A percentile compares a stretch with the other conserved stretches of the same genome.
phyloP scores from a whole-genome alignment of 1,139 yeast genomes.

The Candida mesenterica region DNA sequence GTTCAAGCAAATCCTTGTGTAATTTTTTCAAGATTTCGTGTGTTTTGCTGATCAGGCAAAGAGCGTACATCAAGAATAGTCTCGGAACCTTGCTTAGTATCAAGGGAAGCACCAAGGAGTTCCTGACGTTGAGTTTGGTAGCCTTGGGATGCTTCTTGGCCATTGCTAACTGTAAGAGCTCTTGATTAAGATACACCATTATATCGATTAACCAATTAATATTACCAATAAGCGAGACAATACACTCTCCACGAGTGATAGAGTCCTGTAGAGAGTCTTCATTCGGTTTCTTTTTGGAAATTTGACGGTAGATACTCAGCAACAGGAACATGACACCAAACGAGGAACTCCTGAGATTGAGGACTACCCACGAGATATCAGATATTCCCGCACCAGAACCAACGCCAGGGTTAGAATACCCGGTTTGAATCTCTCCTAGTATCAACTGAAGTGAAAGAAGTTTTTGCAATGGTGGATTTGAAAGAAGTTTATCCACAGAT shows the following conservation, averaged over 20 bases:
- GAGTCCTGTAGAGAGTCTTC: constrained; percentile 56
- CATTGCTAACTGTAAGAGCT: constrained; percentile 45
- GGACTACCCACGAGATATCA: constrained; percentile 63
- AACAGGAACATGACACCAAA: constrained; percentile 75
- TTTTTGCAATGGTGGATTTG: constrained; percentile 72
- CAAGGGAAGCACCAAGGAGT: constrained; percentile 50
- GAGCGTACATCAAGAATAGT: constrained; percentile 63
- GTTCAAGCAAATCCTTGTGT: constrained; percentile 41
- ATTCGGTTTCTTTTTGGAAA: constrained; percentile 48
- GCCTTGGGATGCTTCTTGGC: constrained; percentile 19
- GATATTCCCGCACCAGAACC: constrained; percentile 24
- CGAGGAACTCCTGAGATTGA: constrained; percentile 68
- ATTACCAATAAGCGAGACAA: constrained; percentile 64
- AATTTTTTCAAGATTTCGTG: constrained; percentile 55
- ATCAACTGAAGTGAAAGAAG: constrained; percentile 62
- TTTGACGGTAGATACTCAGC: constrained; percentile 57
- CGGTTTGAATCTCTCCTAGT: constrained; percentile 51
- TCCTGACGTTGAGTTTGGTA: constrained; percentile 26
- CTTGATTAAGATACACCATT: constrained; percentile 65
- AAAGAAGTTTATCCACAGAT: constrained; percentile 67
- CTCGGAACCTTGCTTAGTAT: constrained; percentile 70
- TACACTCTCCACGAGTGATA: constrained; percentile 53
- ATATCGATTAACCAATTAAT: constrained; percentile 80
- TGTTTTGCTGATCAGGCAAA: constrained; percentile 67
- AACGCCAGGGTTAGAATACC: constrained; percentile 24